A percentile compares a stretch with the other conserved stretches of the same genome.
phyloP scores from a whole-genome alignment of 352 stramenopile genomes.

The Plasmopara muralis region DNA sequence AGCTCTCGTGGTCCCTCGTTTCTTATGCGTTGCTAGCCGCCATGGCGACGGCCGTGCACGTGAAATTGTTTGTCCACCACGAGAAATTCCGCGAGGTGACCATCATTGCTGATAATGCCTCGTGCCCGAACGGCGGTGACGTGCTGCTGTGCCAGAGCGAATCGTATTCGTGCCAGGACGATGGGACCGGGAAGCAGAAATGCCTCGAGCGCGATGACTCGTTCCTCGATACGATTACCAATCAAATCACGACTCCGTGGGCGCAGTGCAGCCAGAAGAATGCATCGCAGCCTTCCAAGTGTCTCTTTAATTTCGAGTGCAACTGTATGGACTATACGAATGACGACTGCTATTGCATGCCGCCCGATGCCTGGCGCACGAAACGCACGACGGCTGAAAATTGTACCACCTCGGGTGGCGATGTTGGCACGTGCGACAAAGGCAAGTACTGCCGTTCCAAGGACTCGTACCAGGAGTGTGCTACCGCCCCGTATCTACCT shows the following conservation, averaged over 20 bases:
- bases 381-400: conserved; percentile 20
- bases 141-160: conserved; percentile 36
- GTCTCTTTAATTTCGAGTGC: conserved; percentile 43
- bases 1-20: conserved; percentile 19
- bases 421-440: conserved; percentile 28
- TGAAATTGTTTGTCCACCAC: conserved; percentile 23
- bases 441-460: conserved; percentile 57
- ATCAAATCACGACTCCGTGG: conserved; percentile 34
- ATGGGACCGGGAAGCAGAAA: conserved; percentile 24
- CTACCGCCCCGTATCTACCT: conserved; percentile 34
- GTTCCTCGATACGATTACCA: conserved; percentile 40
- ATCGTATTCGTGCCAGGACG: conserved; percentile 40
- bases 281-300: conserved; percentile 36
- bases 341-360: conserved; percentile 41
- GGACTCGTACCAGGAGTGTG: conserved; percentile 40
- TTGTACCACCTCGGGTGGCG: conserved; percentile 34
- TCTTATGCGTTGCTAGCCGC: conserved; percentile 15
- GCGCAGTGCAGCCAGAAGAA: conserved; percentile 27
- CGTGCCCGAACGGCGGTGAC: conserved; percentile 38
- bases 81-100: conserved; percentile 46
- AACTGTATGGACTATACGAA: conserved; percentile 36
- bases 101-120: conserved; percentile 33
- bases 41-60: conserved; percentile 3
- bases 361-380: conserved; percentile 40
- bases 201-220: conserved; percentile 33